Conservation (phyloP, 2,329 filamentous ascomycete genomes). For the Fusarium sterilihyphosum region DNA sequence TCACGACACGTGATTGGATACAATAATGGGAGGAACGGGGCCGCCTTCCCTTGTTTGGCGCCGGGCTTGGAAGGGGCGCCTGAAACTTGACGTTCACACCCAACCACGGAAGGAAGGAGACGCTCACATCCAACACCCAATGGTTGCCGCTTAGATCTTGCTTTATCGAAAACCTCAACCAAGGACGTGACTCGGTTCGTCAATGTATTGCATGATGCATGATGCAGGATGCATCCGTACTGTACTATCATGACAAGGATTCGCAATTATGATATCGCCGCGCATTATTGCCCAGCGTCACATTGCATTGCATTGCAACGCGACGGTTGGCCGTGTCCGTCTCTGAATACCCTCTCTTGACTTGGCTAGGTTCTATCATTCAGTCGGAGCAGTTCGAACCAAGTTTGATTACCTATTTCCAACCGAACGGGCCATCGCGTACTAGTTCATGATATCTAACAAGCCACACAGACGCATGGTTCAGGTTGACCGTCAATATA, state of each 20-base stretch:
- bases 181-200: conserved; percentile 5
- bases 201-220: conserved; percentile 9
- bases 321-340: not conserved
- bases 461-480: conserved; percentile 23
- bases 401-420: not conserved
- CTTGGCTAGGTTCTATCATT: not conserved
- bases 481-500: conserved; percentile 17
- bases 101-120: not conserved
- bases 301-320: not conserved
- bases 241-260: conserved; percentile 1
- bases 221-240: not conserved
- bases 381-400: not conserved
- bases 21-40: conserved; percentile 4
- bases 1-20: conserved; percentile 33
- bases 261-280: not conserved
- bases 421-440: not conserved
- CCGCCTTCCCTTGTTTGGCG: conserved; percentile 27
- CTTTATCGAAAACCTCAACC: conserved; percentile 21
- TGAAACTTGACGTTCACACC: conserved; percentile 24
- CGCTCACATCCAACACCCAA: not conserved
- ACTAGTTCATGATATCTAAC: not conserved
- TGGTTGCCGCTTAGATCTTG: conserved; percentile 26
- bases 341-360: not conserved
- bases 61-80: conserved; percentile 32
- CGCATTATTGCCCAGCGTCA: not conserved